These are phyloP conservation scores for Sphaerulina populicola DNA, from an alignment of 2,329 filamentous ascomycete genomes.

Conservation along the genomic window DNA sequence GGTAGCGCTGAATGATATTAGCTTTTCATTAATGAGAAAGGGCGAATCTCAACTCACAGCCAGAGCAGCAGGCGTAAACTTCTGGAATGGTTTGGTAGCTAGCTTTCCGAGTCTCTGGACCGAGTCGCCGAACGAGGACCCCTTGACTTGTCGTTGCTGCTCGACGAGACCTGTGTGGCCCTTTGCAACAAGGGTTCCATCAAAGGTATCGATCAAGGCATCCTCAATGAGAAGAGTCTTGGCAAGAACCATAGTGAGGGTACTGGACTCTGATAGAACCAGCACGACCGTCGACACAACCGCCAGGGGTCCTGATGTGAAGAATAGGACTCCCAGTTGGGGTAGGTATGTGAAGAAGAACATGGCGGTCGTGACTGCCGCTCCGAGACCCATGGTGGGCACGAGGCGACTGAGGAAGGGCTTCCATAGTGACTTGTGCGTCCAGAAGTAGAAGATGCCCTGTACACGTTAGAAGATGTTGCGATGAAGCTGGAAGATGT, in stretches of 20 bases:
- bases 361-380: slow-evolving; percentile 65
- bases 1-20: slow-evolving; percentile 45
- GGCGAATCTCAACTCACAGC: slow-evolving; percentile 34
- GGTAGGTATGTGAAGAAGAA: slow-evolving; percentile 82
- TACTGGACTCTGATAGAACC: slow-evolving; percentile 47
- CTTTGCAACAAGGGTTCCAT: slow-evolving; percentile 55
- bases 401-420: slow-evolving; percentile 51
- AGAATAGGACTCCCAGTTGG: slow-evolving; percentile 70
- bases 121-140: slow-evolving; percentile 42
- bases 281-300: slow-evolving; percentile 64
- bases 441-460: slow-evolving; percentile 54
- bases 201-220: slow-evolving; percentile 79
- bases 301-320: slow-evolving; percentile 76
- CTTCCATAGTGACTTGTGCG: slow-evolving; percentile 51
- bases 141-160: slow-evolving; percentile 64
- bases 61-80: slow-evolving; percentile 51
- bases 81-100: slow-evolving; percentile 47
- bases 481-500: neutral
- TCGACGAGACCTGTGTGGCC: slow-evolving; percentile 57
- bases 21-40: neutral
- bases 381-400: slow-evolving; percentile 60
- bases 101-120: slow-evolving; percentile 51
- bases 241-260: slow-evolving; percentile 47
- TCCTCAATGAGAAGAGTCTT: slow-evolving; percentile 72
- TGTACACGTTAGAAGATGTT: slow-evolving; percentile 24